Evolutionary conservation across 306 rosid genomes (phyloP), one percentile per base, ranked within the genome.

Genomic region (Canavalia ensiformis): DNA sequence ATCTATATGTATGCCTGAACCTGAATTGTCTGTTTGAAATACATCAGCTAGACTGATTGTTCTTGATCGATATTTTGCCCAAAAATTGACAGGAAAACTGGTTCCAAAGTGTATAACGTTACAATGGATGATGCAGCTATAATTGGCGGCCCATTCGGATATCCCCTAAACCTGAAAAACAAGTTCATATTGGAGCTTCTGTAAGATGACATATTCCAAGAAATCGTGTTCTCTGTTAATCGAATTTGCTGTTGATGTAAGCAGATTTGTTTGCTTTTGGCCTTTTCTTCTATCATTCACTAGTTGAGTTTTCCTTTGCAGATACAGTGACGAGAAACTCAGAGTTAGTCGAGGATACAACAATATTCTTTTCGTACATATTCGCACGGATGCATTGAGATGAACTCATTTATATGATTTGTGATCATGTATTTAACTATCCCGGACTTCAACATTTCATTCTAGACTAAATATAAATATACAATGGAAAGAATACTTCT

Each of bases 121-220:
- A 88, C 88, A 13, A 90, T 95, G 97, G 97, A 90, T 63, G 98
- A 91, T 73, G 98, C 97, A 31, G 99, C 98, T 66, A 86, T 93
- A 82, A 83, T 91, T 35, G 97, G 93, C 0, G 98, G 97, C 39
- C 88, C 92, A 7, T 93, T 91, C 84, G 98, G 97, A 71, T 89
- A 88, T 72, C 99, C 98, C 18, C 8, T 95, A 35, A 89, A 88
- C 72, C 69, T 95, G 68, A 90, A 68, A 69, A 95, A 87, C 87
- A 91, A 86, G 86, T 93, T 95, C 64, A 69, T 81, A 81, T 83
- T 95, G 42, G 91, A 88, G 87, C 77, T 90, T 63, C 75, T 95
- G 99, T 95, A 89, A 87, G 99, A 82, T 72, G 59, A 67, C 76
- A 25, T 34, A 47, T 75, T 62, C 80, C 33, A 13, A 33, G 30